These are phyloP conservation scores for Asterophora lycoperdoides DNA, from an alignment of 768 basidiomycete genomes.

Conservation along the genomic window DNA sequence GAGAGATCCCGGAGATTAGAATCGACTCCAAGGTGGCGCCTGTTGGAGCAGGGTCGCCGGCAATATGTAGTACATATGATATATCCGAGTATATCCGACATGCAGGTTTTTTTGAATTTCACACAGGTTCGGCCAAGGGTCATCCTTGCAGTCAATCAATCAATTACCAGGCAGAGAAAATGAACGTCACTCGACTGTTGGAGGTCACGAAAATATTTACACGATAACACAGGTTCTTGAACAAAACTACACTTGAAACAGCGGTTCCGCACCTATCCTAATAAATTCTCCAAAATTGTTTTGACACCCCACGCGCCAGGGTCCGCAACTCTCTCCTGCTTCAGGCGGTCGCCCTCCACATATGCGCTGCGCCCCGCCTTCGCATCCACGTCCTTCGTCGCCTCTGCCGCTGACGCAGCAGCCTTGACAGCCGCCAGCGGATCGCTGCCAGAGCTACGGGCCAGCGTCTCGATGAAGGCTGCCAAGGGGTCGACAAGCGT, in stretches of 20 bases:
- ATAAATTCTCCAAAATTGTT: conserved; percentile 58
- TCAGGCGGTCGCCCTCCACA: conserved; percentile 65
- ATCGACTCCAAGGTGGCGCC: background rate
- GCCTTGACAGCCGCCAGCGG: conserved; percentile 53
- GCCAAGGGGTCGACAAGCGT: conserved; percentile 91
- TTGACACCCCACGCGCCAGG: conserved; percentile 93
- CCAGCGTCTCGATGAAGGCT: conserved; percentile 60
- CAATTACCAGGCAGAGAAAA: too few species aligned
- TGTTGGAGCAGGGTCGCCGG: too few species aligned
- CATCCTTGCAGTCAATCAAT: too few species aligned
- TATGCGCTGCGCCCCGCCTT: conserved; percentile 90
- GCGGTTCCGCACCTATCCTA: background rate
- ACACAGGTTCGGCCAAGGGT: too few species aligned
- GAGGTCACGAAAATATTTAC: too few species aligned
- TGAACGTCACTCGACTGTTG: too few species aligned
- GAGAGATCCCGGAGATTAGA: background rate
- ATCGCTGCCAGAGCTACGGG: conserved; percentile 22
- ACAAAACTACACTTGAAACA: too few species aligned
- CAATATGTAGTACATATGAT: too few species aligned
- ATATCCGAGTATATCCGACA: too few species aligned
- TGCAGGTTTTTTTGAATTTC: too few species aligned
- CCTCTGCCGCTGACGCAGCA: conserved; percentile 63
- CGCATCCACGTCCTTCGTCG: conserved; percentile 71
- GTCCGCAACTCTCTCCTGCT: conserved; percentile 63
- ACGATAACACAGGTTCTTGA: too few species aligned